Evolutionary conservation across 768 basidiomycete species (phyloP), one percentile per base, ranked within the genome.

Genomic region (Tricholoma flavovirens): DNA sequence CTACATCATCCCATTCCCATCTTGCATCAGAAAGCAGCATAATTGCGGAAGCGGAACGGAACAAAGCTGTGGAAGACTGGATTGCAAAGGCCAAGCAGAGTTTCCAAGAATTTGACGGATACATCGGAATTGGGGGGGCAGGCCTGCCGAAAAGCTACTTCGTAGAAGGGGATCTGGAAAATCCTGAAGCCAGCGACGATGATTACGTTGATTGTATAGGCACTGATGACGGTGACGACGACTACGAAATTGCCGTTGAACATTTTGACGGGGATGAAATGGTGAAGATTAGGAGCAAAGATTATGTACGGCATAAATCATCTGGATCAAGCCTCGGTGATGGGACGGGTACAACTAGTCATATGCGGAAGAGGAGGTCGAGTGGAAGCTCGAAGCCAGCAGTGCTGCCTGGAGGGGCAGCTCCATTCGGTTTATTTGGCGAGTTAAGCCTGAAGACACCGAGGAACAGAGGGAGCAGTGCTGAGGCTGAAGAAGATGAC

Each of bases 391-490:
- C 43, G 21, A 45, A 45, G 22, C 43, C 43, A 17, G 81, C 80
- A 32, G 78, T 79, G 55, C 68, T 89, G 15, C 87, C 87, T 2
- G 78, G 71, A 40, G 81, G 77, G 55, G 84, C 83, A 0, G 75
- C 80, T 21, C 88, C 89, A 7, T 86, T 85, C 64, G 89, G 90
- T n/a, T 66, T 92, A 56, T 86, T 92, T 69, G 86, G 85, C n/a
- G 75, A 77, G 6, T 70, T 90, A 59, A 75, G 77, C 50, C 68
- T 88, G 60, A 79, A 75, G 66, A 76, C 73, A 62, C 62, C 65
- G 46, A 62, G 71, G 56, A 69, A 73, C 55, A 63, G 72, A 59
- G 67, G 68, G 5, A 64, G 65, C 52, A 70, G 77, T 62, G 69
- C 71, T 54, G 67, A 76, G 56, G 68, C 72, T n/a, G 75, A 73